Percentiles rank a stretch among this genome's conserved stretches.
Conservation (phyloP, 345 rosid species). For the Laguncularia racemosa region DNA sequence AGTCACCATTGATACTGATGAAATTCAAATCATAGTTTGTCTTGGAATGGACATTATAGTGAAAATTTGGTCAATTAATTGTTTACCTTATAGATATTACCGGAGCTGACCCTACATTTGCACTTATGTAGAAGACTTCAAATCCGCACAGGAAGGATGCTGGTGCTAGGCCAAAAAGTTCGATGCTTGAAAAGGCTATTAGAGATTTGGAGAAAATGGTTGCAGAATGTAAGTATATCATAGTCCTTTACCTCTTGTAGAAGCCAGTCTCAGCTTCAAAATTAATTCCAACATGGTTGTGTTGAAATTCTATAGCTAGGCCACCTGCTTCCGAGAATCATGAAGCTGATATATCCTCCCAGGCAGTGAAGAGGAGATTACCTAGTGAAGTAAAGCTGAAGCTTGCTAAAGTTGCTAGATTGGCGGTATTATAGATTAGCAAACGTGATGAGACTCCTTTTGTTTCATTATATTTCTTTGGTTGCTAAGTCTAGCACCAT, state of each 20-base stretch:
- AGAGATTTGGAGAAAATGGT: conserved; percentile 86
- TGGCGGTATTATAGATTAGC: conserved; percentile 12
- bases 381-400: conserved; percentile 21
- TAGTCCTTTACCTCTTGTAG: too few species aligned
- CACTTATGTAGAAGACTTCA: conserved; percentile 37
- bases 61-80: too few species aligned
- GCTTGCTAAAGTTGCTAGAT: conserved; percentile 25
- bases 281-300: conserved; percentile 1
- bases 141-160: conserved; percentile 48
- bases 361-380: conserved; percentile 20
- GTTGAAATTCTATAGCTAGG: conserved; percentile 50
- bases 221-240: conserved; percentile 65
- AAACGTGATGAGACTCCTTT: background rate
- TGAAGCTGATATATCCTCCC: conserved; percentile 59
- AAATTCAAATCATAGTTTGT: too few species aligned
- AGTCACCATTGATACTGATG: too few species aligned
- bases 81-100: background rate
- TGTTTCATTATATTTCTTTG: background rate
- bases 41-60: too few species aligned
- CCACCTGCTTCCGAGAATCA: conserved; percentile 70
- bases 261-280: conserved; percentile 1
- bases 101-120: conserved; percentile 16
- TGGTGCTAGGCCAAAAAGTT: conserved; percentile 47
- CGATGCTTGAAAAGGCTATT: conserved; percentile 80
- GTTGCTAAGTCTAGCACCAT: too few species aligned